phyloP scores from a whole-genome alignment of 208 protist species.

The Acanthamoeba castellanii region DNA sequence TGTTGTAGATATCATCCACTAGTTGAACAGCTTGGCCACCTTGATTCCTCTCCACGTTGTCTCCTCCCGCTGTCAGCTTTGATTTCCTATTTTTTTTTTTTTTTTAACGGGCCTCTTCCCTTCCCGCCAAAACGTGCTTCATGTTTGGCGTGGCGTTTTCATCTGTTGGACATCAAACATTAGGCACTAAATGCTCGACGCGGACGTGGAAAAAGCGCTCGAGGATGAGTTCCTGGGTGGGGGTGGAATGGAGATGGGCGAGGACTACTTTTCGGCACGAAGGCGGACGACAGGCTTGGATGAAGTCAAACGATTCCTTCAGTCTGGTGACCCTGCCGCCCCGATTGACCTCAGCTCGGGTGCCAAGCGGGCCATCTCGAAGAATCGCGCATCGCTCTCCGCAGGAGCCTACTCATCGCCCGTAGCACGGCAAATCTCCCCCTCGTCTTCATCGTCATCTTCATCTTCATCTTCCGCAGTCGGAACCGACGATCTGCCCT shows the following conservation, averaged over 20 bases:
- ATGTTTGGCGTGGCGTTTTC: background rate
- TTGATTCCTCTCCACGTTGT: too few relatives aligned
- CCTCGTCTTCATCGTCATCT: background rate
- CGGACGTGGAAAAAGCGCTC: background rate
- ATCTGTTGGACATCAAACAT: background rate
- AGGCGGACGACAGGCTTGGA: background rate
- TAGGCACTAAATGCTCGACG: background rate
- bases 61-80: too few relatives aligned
- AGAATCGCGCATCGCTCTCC: background rate
- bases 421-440: background rate
- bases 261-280: background rate
- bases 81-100: background rate
- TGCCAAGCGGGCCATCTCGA: background rate
- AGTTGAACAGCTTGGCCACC: too few relatives aligned
- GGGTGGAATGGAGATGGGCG: background rate
- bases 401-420: background rate
- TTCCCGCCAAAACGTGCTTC: background rate
- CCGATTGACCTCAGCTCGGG: background rate
- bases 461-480: background rate
- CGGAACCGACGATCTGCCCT: background rate
- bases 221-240: background rate
- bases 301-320: constrained; percentile 42
- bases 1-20: too few relatives aligned
- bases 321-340: background rate
- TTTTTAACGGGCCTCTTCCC: background rate